phyloP scores from a whole-genome alignment of 345 rosid species.

The Psidium friedrichsthalianum region DNA sequence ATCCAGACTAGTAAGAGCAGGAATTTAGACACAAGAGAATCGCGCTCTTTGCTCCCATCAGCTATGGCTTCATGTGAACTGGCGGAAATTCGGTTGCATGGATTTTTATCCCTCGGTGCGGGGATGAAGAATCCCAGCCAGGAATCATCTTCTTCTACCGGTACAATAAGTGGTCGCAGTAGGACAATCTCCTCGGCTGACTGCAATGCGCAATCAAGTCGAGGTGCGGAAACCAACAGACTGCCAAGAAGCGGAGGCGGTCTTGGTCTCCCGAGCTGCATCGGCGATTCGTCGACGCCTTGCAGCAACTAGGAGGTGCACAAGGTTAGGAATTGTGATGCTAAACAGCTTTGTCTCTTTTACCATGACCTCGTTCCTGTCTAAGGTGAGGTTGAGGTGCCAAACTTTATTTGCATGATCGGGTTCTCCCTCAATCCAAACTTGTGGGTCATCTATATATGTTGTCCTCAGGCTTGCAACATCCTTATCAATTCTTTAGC shows the following conservation, averaged over 20 bases:
- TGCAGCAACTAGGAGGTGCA: constrained; percentile 33
- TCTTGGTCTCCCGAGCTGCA: constrained; percentile 42
- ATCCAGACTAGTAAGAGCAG: constrained; percentile 20
- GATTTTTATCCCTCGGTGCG: background rate
- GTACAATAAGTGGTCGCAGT: background rate
- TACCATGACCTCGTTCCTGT: background rate
- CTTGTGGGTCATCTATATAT: background rate
- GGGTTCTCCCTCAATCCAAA: background rate
- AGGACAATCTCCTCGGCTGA: background rate
- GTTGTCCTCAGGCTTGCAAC: background rate
- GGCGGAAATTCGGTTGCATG: background rate
- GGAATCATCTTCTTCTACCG: background rate
- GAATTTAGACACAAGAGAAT: constrained; percentile 1
- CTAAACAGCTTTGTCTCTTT: background rate
- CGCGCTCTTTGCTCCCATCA: background rate
- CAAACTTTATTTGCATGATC: background rate
- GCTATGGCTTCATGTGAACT: background rate
- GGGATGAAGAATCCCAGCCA: background rate
- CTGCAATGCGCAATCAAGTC: background rate
- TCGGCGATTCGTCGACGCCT: constrained; percentile 24
- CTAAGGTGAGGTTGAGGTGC: background rate
- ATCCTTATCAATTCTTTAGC: background rate
- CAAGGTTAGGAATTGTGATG: constrained; percentile 12
- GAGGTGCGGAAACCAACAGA: background rate
- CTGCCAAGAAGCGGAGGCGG: constrained; percentile 29